Evolutionary conservation across 306 rosid species (phyloP).

Genomic region (Fragaria iinumae): DNA sequence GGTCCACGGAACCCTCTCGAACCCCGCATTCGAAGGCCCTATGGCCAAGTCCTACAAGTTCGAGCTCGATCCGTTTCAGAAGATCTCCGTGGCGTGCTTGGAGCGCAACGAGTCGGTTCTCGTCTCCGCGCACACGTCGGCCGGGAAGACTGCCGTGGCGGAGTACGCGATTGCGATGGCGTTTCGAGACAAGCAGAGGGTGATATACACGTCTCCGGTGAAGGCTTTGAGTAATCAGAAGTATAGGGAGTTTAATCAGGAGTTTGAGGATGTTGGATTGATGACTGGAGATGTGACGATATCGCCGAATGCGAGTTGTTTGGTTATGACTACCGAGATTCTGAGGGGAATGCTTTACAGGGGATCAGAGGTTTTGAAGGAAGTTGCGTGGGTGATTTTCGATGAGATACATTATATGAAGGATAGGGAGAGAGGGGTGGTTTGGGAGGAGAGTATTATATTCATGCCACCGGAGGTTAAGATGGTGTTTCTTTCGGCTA

Average conservation of each 20-base stretch:
- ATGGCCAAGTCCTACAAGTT: slow-evolving; percentile 70
- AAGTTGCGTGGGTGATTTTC: slow-evolving; percentile 94
- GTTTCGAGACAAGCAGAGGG: slow-evolving; percentile 84
- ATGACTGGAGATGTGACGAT: slow-evolving; percentile 98
- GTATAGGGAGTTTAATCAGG: slow-evolving; percentile 79
- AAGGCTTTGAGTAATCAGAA: slow-evolving; percentile 94
- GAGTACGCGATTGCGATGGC: slow-evolving; percentile 97
- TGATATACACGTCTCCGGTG: slow-evolving; percentile 83
- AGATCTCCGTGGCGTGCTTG: slow-evolving; percentile 76
- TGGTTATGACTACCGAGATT: slow-evolving; percentile 92
- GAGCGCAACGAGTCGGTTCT: slow-evolving; percentile 86
- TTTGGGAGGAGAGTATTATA: slow-evolving; percentile 99
- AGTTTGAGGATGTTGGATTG: slow-evolving; percentile 80
- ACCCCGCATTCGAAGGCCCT: slow-evolving; percentile 56
- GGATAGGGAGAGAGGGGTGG: slow-evolving; percentile 97
- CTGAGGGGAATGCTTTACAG: slow-evolving; percentile 93
- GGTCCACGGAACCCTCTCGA: slow-evolving; percentile 69
- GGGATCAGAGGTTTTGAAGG: slow-evolving; percentile 87
- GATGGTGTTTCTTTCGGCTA: slow-evolving; percentile 93
- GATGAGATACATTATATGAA: slow-evolving; percentile 96
- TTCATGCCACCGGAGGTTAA: slow-evolving; percentile 87
- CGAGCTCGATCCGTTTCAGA: slow-evolving; percentile 88
- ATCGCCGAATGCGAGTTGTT: slow-evolving; percentile 80
- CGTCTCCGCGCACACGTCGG: slow-evolving; percentile 97
- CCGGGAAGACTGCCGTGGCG: slow-evolving; percentile 94